Evolutionary conservation across 208 protist species (phyloP).

Genomic region (Herpetomonas samuelpessoai): DNA sequence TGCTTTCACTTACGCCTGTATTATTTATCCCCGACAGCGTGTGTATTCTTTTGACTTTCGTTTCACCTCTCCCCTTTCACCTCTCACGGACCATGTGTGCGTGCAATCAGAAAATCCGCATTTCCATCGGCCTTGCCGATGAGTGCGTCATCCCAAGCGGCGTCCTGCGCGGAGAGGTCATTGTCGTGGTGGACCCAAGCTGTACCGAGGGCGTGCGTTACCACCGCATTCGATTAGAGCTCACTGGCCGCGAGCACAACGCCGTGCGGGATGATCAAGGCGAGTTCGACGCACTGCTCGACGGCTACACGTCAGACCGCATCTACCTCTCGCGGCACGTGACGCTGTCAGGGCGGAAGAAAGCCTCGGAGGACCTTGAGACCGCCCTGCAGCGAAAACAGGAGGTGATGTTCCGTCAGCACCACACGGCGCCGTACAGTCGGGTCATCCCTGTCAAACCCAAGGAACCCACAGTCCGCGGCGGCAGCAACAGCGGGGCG

Average conservation of each 20-base stretch:
- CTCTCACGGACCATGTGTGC: too few species aligned
- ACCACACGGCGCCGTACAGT: conserved; percentile 49
- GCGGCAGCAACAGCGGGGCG: not conserved
- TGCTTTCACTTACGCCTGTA: too few species aligned
- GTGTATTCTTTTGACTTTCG: too few species aligned
- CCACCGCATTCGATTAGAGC: conserved; percentile 33
- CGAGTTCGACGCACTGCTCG: conserved; percentile 52
- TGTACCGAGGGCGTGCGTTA: conserved; percentile 26
- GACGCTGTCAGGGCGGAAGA: conserved; percentile 40
- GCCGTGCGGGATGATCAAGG: conserved; percentile 56
- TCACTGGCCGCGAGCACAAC: conserved; percentile 40
- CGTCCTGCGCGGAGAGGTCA: conserved; percentile 30
- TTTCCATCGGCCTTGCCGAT: conserved; percentile 9
- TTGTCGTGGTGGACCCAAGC: conserved; percentile 21
- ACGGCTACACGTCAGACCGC: conserved; percentile 49
- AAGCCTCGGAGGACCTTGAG: conserved; percentile 36
- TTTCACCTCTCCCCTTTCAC: too few species aligned
- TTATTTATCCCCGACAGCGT: too few species aligned
- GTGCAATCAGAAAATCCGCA: not conserved
- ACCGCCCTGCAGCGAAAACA: conserved; percentile 35
- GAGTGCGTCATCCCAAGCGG: conserved; percentile 10
- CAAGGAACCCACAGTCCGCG: conserved; percentile 1
- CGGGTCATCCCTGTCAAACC: conserved; percentile 31
- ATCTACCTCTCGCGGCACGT: conserved; percentile 56
- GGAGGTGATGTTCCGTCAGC: conserved; percentile 44